Evolutionary conservation across 352 stramenopile genomes (phyloP).

Genomic region (Phytophthora macrochlamydospora): DNA sequence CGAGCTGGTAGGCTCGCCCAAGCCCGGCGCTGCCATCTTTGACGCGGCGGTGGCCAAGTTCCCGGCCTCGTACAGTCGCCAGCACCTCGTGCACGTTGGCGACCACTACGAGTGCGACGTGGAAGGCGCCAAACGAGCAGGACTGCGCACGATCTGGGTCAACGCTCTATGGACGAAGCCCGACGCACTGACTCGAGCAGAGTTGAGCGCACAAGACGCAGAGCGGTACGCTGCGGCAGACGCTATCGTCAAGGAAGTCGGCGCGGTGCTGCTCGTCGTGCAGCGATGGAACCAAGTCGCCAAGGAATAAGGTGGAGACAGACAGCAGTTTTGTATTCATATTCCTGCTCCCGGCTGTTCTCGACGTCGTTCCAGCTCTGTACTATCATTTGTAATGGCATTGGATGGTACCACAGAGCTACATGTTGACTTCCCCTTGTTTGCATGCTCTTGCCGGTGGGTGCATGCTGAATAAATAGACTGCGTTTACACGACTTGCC

Average conservation of each 20-base stretch:
- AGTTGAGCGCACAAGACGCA: slow-evolving; percentile 35
- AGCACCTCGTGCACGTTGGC: slow-evolving; percentile 71
- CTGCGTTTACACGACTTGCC: slow-evolving; percentile 29
- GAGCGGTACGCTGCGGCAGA: slow-evolving; percentile 49
- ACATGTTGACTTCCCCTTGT: too few species aligned
- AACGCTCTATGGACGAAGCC: slow-evolving; percentile 48
- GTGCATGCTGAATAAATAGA: slow-evolving; percentile 25
- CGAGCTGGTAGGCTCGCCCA: slow-evolving; percentile 52
- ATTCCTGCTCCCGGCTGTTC: slow-evolving; percentile 9
- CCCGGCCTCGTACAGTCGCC: slow-evolving; percentile 22
- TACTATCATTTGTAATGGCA: slow-evolving; percentile 23
- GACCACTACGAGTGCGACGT: slow-evolving; percentile 81
- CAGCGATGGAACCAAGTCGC: slow-evolving; percentile 48
- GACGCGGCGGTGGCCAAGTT: slow-evolving; percentile 55
- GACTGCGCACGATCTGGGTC: slow-evolving; percentile 73
- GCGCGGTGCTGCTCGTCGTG: slow-evolving; percentile 46
- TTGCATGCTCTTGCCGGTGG: slow-evolving; percentile 19
- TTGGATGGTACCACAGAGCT: slow-evolving; percentile 11
- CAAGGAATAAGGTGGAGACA: neutral
- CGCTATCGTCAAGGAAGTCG: slow-evolving; percentile 65
- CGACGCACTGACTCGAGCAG: slow-evolving; percentile 38
- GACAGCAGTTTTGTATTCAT: neutral
- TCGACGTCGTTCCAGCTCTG: too few species aligned
- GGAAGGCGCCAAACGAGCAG: slow-evolving; percentile 62
- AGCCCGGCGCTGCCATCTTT: slow-evolving; percentile 58